These are phyloP conservation scores for Penicillium italicum DNA, from an alignment of 2,329 filamentous ascomycete genomes.

Conservation along the genomic window DNA sequence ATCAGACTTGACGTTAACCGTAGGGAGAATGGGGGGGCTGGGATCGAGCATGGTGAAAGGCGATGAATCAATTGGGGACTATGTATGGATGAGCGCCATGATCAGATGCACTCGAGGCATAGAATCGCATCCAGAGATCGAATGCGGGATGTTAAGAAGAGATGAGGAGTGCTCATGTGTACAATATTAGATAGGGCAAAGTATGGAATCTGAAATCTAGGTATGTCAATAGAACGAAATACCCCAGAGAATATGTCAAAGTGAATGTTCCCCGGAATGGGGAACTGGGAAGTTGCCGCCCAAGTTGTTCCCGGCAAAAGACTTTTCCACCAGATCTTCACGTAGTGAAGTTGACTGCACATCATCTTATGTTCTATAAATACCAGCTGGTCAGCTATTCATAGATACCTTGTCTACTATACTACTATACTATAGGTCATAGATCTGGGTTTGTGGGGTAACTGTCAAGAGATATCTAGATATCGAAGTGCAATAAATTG, in stretches of 20 bases:
- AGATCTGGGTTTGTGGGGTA: no score
- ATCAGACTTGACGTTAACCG: not conserved
- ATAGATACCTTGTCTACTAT: no score
- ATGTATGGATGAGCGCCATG: conserved; percentile 3
- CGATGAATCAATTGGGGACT: not conserved
- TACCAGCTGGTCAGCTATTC: no score
- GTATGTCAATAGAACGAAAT: not conserved
- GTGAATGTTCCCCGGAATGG: not conserved
- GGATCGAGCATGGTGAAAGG: not conserved
- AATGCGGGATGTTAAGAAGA: not conserved
- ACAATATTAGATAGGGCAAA: not conserved
- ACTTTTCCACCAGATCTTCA: not conserved
- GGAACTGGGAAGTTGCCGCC: not conserved
- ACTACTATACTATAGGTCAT: no score
- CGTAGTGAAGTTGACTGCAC: not conserved
- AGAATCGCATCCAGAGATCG: not conserved
- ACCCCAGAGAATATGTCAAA: not conserved
- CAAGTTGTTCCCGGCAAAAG: not conserved
- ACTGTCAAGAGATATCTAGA: no score
- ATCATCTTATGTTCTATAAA: not conserved
- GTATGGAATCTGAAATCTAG: not conserved
- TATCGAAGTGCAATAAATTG: no score
- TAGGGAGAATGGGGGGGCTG: not conserved
- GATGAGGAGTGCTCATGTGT: not conserved
- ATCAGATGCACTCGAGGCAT: not conserved